phyloP scores from a whole-genome alignment of 176 grass and related monocot genomes.

The Poa annua region DNA sequence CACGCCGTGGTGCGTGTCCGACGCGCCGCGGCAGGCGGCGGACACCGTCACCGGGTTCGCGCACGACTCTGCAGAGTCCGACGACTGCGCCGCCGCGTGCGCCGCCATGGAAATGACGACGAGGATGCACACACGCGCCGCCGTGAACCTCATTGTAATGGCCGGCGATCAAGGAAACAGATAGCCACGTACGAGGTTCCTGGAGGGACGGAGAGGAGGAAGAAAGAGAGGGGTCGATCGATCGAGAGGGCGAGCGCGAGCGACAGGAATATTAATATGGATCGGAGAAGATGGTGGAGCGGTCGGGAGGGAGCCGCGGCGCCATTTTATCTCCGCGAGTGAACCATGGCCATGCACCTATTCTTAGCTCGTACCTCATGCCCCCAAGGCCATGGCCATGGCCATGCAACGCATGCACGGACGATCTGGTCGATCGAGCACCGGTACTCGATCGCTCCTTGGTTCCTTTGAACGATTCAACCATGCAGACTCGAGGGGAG shows the following conservation, averaged over 20 bases:
- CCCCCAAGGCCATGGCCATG: not conserved
- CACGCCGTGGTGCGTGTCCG: conserved; percentile 46
- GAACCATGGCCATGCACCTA: not conserved
- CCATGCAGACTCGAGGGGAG: not conserved
- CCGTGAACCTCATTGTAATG: not conserved
- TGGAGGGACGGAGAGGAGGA: no score
- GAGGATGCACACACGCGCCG: not conserved
- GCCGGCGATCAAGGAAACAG: no score
- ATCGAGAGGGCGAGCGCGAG: no score
- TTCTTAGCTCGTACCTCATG: not conserved
- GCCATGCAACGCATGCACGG: not conserved
- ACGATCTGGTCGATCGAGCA: not conserved
- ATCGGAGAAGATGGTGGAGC: not conserved
- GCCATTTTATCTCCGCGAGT: not conserved
- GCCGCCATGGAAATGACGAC: not conserved
- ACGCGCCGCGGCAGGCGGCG: conserved; percentile 48
- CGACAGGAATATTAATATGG: not conserved
- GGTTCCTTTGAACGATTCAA: not conserved
- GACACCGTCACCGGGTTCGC: conserved; percentile 41
- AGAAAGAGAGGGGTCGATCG: no score
- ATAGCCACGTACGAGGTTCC: no score
- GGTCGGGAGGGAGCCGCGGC: not conserved
- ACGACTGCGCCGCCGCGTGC: not conserved
- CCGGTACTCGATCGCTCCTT: not conserved
- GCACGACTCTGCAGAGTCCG: not conserved